These are phyloP conservation scores for Ophiocordyceps camponoti-leonardi DNA, from an alignment of 2,329 filamentous ascomycete genomes.

Conservation along the genomic window DNA sequence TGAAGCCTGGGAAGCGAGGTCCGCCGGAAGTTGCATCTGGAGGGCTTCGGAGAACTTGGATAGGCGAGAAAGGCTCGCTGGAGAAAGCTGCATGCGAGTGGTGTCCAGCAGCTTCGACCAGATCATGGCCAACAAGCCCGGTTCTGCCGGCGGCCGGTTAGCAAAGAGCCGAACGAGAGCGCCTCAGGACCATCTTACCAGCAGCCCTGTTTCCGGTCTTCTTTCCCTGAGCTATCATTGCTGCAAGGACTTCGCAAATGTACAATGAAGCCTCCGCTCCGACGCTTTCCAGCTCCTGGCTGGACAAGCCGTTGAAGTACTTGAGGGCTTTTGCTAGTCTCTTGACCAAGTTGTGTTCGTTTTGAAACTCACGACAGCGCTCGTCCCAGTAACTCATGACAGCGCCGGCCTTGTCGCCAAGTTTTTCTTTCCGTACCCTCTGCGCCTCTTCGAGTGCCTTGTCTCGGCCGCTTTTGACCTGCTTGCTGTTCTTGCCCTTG, in stretches of 20 bases:
- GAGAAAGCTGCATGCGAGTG: slow-evolving; percentile 2
- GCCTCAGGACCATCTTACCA: neutral
- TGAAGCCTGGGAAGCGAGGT: neutral
- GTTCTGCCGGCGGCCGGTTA: neutral
- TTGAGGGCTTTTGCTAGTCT: slow-evolving; percentile 29
- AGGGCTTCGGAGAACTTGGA: slow-evolving; percentile 3
- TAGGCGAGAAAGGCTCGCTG: slow-evolving; percentile 2
- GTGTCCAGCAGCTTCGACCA: slow-evolving; percentile 5
- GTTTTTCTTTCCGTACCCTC: slow-evolving; percentile 16
- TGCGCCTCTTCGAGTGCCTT: slow-evolving; percentile 16
- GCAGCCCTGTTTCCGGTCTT: neutral
- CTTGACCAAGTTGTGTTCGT: slow-evolving; percentile 20
- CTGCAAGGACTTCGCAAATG: slow-evolving; percentile 13
- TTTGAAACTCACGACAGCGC: slow-evolving; percentile 23
- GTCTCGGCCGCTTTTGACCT: slow-evolving; percentile 15
- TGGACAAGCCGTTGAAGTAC: slow-evolving; percentile 24
- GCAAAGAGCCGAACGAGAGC: neutral
- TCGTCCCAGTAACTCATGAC: slow-evolving; percentile 3
- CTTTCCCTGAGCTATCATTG: slow-evolving; percentile 1
- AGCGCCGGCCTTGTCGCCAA: slow-evolving; percentile 1
- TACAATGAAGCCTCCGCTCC: slow-evolving; percentile 16
- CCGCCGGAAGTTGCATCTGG: slow-evolving; percentile 1
- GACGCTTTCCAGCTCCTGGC: slow-evolving; percentile 11
- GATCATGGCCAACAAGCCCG: slow-evolving; percentile 3
- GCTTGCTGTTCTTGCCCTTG: slow-evolving; percentile 2